Percentiles rank a stretch among this genome's conserved stretches.
Evolutionary conservation across 176 grass and related monocot species (phyloP).

Genomic region (Bromus sterilis): DNA sequence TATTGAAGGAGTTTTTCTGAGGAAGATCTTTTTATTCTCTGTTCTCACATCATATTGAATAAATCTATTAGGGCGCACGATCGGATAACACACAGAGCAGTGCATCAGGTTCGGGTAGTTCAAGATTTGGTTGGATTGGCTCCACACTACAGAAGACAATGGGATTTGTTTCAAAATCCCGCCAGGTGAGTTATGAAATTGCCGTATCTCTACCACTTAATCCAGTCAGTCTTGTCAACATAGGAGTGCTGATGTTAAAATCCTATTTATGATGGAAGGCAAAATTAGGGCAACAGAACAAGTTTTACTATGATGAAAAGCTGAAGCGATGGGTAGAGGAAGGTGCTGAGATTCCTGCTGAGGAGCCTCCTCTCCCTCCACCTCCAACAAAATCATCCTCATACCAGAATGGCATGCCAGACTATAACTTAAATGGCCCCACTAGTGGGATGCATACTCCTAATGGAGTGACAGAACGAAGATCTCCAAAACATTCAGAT

Average conservation of each 20-base stretch:
- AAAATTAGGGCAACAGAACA: conserved; percentile 87
- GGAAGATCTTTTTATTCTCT: neutral
- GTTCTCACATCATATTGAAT: conserved; percentile 3
- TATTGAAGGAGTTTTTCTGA: neutral
- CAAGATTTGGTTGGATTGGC: conserved; percentile 79
- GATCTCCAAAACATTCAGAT: conserved; percentile 34
- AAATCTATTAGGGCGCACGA: conserved; percentile 44
- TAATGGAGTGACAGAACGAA: conserved; percentile 33
- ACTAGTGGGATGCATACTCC: conserved; percentile 27
- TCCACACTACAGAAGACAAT: conserved; percentile 81
- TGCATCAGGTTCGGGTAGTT: conserved; percentile 42
- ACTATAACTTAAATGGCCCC: conserved; percentile 58
- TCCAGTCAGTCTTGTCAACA: neutral
- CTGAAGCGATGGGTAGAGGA: conserved; percentile 97
- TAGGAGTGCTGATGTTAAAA: neutral
- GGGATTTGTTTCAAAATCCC: conserved; percentile 68
- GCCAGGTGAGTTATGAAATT: conserved; percentile 47
- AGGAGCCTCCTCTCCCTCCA: conserved; percentile 65
- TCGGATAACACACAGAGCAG: conserved; percentile 41
- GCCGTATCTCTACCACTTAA: neutral
- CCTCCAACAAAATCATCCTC: conserved; percentile 63
- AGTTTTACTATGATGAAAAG: conserved; percentile 95
- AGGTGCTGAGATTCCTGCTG: conserved; percentile 63
- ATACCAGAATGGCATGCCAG: conserved; percentile 59
- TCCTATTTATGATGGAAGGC: conserved; percentile 53